Evolutionary conservation across 106 monocot genomes (phyloP).

Genomic region (Dendrobium chrysotoxum): DNA sequence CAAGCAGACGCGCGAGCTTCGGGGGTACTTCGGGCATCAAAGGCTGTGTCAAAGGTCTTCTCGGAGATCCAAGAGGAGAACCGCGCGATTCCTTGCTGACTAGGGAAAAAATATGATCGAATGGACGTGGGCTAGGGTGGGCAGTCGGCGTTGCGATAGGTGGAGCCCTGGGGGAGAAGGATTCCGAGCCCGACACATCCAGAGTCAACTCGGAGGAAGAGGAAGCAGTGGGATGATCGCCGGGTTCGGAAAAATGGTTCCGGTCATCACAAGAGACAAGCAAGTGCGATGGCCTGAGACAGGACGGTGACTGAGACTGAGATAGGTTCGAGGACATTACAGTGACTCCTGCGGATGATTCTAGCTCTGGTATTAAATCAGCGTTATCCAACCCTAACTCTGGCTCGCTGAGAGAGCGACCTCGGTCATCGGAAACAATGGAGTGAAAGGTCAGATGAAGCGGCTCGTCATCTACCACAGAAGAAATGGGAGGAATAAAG

Average conservation of each 20-base stretch:
- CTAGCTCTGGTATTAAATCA: background rate
- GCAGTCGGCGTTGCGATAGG: background rate
- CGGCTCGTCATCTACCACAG: background rate
- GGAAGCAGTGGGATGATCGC: constrained; percentile 3
- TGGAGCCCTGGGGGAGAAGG: background rate
- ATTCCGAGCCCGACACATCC: constrained; percentile 5
- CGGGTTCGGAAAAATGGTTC: background rate
- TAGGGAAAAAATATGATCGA: constrained; percentile 26
- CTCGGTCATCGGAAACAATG: background rate
- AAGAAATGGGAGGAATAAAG: background rate
- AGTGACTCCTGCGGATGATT: background rate
- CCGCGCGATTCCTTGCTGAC: constrained; percentile 31
- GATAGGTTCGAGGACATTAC: background rate
- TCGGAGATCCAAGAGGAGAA: constrained; percentile 42
- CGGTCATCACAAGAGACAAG: background rate
- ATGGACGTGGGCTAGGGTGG: background rate
- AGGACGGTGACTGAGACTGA: background rate
- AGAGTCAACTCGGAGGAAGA: constrained; percentile 15
- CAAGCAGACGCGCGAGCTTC: constrained; percentile 60
- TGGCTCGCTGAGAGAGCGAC: background rate
- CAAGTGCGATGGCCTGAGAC: background rate
- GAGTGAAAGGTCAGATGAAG: background rate
- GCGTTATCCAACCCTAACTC: background rate
- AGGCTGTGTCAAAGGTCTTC: constrained; percentile 27
- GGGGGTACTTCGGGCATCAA: constrained; percentile 51